phyloP scores from a whole-genome alignment of 768 basidiomycete species.

The Crepidotus variabilis region DNA sequence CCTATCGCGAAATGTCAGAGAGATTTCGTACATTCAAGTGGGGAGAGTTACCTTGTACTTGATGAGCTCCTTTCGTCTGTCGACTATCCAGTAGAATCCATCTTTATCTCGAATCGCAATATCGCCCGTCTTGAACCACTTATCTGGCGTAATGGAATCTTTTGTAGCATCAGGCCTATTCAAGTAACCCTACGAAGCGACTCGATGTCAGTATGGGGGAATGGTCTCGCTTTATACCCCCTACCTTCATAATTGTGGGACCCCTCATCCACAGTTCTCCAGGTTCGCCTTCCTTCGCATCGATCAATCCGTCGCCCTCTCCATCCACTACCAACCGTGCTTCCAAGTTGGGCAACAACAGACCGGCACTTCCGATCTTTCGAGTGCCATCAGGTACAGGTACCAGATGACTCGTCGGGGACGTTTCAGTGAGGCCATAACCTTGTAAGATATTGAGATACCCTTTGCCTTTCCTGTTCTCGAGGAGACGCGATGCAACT shows the following conservation, averaged over 20 bases:
- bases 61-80: conserved; percentile 71
- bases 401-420: conserved; percentile 64
- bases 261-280: conserved; percentile 87
- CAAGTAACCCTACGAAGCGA: conserved; percentile 57
- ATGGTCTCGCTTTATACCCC: not conserved
- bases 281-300: conserved; percentile 49
- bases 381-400: conserved; percentile 34
- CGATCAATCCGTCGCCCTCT: conserved; percentile 44
- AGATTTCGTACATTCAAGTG: not conserved
- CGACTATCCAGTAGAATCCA: conserved; percentile 74
- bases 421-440: conserved; percentile 82
- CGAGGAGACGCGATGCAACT: conserved; percentile 33
- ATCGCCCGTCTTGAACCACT: conserved; percentile 91
- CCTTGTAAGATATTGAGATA: conserved; percentile 49
- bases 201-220: not conserved
- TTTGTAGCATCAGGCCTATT: conserved; percentile 69
- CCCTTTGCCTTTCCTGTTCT: conserved; percentile 36
- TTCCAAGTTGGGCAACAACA: conserved; percentile 71
- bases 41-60: conserved; percentile 56
- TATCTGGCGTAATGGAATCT: conserved; percentile 62
- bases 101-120: conserved; percentile 63
- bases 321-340: conserved; percentile 67
- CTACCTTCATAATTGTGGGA: conserved; percentile 75
- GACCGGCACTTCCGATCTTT: conserved; percentile 66
- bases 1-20: conserved; percentile 32